A percentile compares a stretch with the other conserved stretches of the same genome.
Conservation (phyloP, 2,329 filamentous ascomycete species). For the Helminthosporium solani region DNA sequence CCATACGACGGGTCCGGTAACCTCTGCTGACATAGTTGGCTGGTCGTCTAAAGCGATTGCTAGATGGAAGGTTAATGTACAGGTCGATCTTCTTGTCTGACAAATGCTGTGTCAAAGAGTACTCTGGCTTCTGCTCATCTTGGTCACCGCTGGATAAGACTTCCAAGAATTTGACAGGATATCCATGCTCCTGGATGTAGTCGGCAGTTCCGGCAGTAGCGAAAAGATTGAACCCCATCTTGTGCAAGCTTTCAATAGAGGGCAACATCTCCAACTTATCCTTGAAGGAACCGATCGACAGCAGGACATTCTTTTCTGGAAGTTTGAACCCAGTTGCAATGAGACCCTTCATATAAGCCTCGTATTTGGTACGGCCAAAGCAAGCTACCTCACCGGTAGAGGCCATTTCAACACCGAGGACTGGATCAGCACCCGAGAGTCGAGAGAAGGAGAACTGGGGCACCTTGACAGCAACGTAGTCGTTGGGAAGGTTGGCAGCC, state of each 20-base stretch:
- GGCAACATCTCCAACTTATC: conserved; percentile 98
- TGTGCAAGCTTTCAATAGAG: conserved; percentile 83
- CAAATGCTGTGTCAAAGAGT: conserved; percentile 93
- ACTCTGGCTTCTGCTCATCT: conserved; percentile 88
- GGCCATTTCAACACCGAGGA: conserved; percentile 98
- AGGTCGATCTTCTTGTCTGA: conserved; percentile 97
- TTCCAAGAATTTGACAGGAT: conserved; percentile 92
- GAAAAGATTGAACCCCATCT: conserved; percentile 92
- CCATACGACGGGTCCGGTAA: conserved; percentile 95
- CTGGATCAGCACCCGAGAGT: conserved; percentile 91
- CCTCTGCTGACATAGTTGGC: conserved; percentile 99
- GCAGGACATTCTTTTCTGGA: conserved; percentile 89
- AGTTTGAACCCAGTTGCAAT: conserved; percentile 96
- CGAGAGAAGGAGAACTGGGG: conserved; percentile 99
- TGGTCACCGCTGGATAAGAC: conserved; percentile 63
- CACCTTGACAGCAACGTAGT: conserved; percentile 95
- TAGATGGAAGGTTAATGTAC: conserved; percentile 99
- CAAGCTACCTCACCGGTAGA: conserved; percentile 97
- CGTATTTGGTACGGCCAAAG: conserved; percentile 93
- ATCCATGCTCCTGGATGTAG: conserved; percentile 88
- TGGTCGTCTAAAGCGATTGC: conserved; percentile 92
- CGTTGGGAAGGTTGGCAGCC: conserved; percentile 68
- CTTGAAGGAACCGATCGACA: conserved; percentile 96
- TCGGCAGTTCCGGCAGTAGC: conserved; percentile 96
- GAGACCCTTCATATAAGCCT: conserved; percentile 94